Evolutionary conservation across 176 grass and related monocot species (phyloP).

Genomic region (Aegilops speltoides): DNA sequence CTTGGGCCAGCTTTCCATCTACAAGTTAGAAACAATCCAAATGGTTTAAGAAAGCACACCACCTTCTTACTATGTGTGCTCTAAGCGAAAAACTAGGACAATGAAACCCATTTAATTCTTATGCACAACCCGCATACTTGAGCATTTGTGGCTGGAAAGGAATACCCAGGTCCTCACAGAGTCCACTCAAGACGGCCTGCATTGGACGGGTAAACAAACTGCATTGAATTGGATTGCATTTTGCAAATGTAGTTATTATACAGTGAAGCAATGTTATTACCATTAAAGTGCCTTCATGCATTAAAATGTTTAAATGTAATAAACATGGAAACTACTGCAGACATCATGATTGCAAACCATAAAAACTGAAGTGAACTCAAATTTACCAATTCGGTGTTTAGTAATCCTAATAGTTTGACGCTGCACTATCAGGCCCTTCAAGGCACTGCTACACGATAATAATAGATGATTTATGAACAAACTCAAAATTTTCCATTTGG

Average conservation of each 20-base stretch:
- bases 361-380: neutral
- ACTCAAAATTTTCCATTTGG: neutral
- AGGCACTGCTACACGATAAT: slow-evolving; percentile 11
- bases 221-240: neutral
- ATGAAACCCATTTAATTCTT: neutral
- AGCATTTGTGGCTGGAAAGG: slow-evolving; percentile 89
- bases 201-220: slow-evolving; percentile 21
- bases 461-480: neutral
- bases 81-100: neutral
- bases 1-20: slow-evolving; percentile 96
- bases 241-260: slow-evolving; percentile 13
- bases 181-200: slow-evolving; percentile 74
- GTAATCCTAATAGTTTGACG: slow-evolving; percentile 16
- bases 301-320: slow-evolving; percentile 4
- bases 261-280: neutral
- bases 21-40: slow-evolving; percentile 22
- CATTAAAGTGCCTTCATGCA: neutral
- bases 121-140: slow-evolving; percentile 43
- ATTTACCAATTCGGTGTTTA: neutral
- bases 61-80: neutral
- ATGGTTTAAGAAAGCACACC: slow-evolving; percentile 2
- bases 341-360: neutral
- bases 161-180: slow-evolving; percentile 85
- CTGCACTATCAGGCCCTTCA: slow-evolving; percentile 12
- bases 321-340: neutral